Evolutionary conservation across 2,329 filamentous ascomycete species (phyloP).

Genomic region (Aspergillus novoparasiticus): DNA sequence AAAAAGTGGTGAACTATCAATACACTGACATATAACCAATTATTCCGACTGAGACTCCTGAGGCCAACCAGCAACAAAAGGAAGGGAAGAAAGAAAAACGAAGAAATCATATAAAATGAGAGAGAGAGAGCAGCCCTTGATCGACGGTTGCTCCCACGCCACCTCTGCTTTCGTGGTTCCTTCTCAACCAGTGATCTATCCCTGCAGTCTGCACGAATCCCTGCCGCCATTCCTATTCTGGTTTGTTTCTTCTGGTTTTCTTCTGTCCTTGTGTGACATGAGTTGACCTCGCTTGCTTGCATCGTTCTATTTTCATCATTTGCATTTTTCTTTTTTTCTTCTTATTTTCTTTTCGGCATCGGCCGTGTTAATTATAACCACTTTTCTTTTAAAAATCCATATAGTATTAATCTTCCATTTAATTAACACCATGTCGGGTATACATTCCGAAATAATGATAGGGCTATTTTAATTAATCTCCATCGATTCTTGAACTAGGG

Average conservation of each 20-base stretch:
- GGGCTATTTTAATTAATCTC: not conserved
- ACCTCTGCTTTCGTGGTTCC: conserved; percentile 25
- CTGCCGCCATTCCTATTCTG: conserved; percentile 19
- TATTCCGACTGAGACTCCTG: not conserved
- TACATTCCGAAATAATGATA: not conserved
- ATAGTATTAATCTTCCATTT: not conserved
- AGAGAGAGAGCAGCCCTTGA: conserved; percentile 10
- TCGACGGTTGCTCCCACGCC: conserved; percentile 22
- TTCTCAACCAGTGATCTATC: conserved; percentile 24
- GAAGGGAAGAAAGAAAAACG: not conserved
- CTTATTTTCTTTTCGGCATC: too few relatives aligned
- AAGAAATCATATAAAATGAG: not conserved
- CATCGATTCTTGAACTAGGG: not conserved
- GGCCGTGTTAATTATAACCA: too few relatives aligned
- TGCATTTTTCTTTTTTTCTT: not conserved
- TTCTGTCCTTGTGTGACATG: conserved; percentile 24
- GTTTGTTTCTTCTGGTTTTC: conserved; percentile 16
- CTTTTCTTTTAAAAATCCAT: too few relatives aligned
- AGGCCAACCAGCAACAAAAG: not conserved
- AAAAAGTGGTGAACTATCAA: not conserved
- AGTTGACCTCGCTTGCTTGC: conserved; percentile 25
- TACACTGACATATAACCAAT: not conserved
- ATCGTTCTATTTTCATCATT: conserved; percentile 11
- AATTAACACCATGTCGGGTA: not conserved
- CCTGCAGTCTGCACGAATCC: conserved; percentile 25